Evolutionary conservation across 495 filamentous ascomycete genomes (phyloP), one percentile per base, ranked within the genome.

Genomic region (Aspergillus haitiensis): DNA sequence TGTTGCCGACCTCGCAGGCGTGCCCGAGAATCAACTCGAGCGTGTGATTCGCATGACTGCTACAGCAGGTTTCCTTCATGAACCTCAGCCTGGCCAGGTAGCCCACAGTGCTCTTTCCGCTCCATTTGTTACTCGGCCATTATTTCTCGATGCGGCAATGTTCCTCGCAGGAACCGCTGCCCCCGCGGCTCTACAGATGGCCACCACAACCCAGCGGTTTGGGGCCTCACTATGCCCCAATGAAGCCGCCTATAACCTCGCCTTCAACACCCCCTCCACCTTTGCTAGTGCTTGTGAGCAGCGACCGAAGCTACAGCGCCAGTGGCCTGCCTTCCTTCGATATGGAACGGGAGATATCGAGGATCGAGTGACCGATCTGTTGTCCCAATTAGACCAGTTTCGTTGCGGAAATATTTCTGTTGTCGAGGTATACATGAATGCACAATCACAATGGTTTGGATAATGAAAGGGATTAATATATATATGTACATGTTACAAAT

Each of bases 81-180:
- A 79, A 50, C 71, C 72, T 6, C 62, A 62, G 37, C 65, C 70
- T 0, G 71, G 70, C 3, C 39, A 71, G 35, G 52, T 78, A 2
- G 70, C 74, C 0, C 75, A 79, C 55, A 78, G 59, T 10, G 47
- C 68, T 5, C 50, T 77, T 13, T 77, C 75, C 9, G 70, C 69
- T 3, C 60, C 55, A 0, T 78, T 78, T 57, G 71, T 76, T 6
- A 67, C 63, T 1, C 69, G 69, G 0, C 72, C 61, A 2, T 62
- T 57, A 1, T 71, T 62, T n/a, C 55, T 73, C 1, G 76, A 77
- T 52, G 74, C 74, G 0, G 63, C 67, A 50, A 70, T 77, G 63
- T 77, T 78, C 55, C 63, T 79, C 0, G 52, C 75, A 10, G 69
- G 70, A 37, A 64, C 61, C 0, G 68, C 63, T 6, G 69, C 64